A percentile compares a stretch with the other conserved stretches of the same genome.
Conservation (phyloP, 2,329 filamentous ascomycete genomes). For the Calonectria pseudoreteaudii region DNA sequence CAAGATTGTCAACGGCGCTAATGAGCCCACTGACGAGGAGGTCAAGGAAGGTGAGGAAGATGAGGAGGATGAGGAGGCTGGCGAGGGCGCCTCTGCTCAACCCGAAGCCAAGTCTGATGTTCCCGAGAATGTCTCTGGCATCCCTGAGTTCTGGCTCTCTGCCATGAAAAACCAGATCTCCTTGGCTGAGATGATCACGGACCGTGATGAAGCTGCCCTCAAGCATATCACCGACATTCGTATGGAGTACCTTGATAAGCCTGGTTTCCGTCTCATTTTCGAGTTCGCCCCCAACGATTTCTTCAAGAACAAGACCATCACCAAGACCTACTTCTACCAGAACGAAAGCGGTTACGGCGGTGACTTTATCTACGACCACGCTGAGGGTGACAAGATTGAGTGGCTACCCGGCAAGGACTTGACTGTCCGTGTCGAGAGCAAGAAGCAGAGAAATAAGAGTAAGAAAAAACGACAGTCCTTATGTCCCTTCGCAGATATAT, state of each 20-base stretch:
- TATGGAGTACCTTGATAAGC: constrained; percentile 99
- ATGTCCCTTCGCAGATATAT: neutral
- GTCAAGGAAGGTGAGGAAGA: constrained; percentile 87
- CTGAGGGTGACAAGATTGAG: constrained; percentile 97
- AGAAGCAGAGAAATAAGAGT: constrained; percentile 99
- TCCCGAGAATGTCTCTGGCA: constrained; percentile 74
- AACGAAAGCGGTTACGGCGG: constrained; percentile 98
- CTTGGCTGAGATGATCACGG: constrained; percentile 98
- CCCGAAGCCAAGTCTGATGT: constrained; percentile 69
- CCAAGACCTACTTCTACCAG: constrained; percentile 99
- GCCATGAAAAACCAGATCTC: constrained; percentile 99
- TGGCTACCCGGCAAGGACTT: constrained; percentile 96
- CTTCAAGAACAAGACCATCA: constrained; percentile 97
- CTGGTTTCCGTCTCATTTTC: constrained; percentile 98
- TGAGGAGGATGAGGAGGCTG: constrained; percentile 80
- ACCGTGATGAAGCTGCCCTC: constrained; percentile 93
- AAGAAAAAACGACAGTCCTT: constrained; percentile 47
- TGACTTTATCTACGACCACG: constrained; percentile 99
- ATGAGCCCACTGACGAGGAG: constrained; percentile 89
- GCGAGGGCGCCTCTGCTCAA: constrained; percentile 69
- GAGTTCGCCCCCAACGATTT: constrained; percentile 95
- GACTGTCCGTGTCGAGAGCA: constrained; percentile 95
- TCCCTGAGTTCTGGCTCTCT: constrained; percentile 99
- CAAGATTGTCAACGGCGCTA: constrained; percentile 87
- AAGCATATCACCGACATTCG: constrained; percentile 92